These are phyloP conservation scores for Alternaria hordeiaustralica DNA, from an alignment of 2,329 filamentous ascomycete species.

Conservation along the genomic window DNA sequence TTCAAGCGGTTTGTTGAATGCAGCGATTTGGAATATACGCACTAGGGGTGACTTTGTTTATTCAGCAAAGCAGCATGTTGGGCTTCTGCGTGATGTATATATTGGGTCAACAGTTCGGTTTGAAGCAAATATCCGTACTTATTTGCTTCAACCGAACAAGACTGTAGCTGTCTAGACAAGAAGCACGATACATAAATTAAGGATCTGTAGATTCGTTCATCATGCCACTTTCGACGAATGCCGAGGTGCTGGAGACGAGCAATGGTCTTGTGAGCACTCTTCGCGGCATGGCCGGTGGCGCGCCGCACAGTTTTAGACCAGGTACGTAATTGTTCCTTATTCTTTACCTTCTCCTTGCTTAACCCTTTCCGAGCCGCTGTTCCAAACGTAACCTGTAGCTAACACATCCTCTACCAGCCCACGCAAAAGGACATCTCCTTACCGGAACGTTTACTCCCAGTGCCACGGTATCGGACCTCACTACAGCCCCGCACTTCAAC, in stretches of 20 bases:
- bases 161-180: too few relatives aligned
- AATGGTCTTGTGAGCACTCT: constrained; percentile 37
- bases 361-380: neutral
- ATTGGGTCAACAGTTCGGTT: neutral
- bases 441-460: constrained; percentile 62
- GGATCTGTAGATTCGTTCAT: neutral
- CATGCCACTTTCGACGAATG: constrained; percentile 43
- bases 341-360: neutral
- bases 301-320: constrained; percentile 36
- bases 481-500: constrained; percentile 58
- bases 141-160: too few relatives aligned
- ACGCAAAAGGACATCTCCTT: constrained; percentile 62
- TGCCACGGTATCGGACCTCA: constrained; percentile 52
- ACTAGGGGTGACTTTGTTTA: neutral
- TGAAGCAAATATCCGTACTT: neutral
- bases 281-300: constrained; percentile 28
- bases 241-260: constrained; percentile 34
- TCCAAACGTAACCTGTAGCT: neutral
- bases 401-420: constrained; percentile 48
- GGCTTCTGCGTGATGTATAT: neutral
- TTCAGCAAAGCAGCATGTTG: neutral
- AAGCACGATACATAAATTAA: too few relatives aligned
- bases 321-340: constrained; percentile 23
- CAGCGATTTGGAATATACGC: neutral
- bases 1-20: neutral